A percentile compares a stretch with the other conserved stretches of the same genome.
These are phyloP conservation scores for Pleurotus tuoliensis DNA, from an alignment of 768 basidiomycete genomes.

Conservation along the genomic window DNA sequence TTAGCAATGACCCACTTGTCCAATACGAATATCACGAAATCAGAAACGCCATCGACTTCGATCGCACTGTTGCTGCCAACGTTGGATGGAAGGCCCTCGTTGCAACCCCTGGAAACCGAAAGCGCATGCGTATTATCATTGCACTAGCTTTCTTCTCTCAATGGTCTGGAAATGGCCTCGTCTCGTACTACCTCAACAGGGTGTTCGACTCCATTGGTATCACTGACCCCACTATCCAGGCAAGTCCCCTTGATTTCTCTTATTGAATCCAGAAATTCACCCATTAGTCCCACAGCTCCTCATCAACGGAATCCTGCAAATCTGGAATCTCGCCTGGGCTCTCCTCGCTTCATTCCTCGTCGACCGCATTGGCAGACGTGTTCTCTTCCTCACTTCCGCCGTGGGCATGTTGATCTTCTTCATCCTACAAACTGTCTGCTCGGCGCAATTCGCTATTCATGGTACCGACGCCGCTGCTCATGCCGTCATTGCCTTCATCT, in stretches of 20 bases:
- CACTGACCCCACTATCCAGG: conserved; percentile 13
- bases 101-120: conserved; percentile 47
- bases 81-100: conserved; percentile 43
- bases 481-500: conserved; percentile 58
- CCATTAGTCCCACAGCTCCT: conserved; percentile 36
- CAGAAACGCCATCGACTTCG: conserved; percentile 48
- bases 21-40: conserved; percentile 49
- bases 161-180: conserved; percentile 29
- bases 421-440: conserved; percentile 43
- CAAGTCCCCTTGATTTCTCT: conserved; percentile 16
- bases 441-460: conserved; percentile 21
- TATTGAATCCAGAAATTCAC: conserved; percentile 3
- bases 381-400: conserved; percentile 43
- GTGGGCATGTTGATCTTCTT: conserved; percentile 44
- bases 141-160: conserved; percentile 59
- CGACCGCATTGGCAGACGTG: conserved; percentile 46
- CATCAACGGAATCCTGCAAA: conserved; percentile 51
- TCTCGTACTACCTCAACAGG: conserved; percentile 58
- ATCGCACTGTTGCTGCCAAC: conserved; percentile 18
- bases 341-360: conserved; percentile 42
- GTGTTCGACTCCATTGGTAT: conserved; percentile 48
- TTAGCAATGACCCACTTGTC: conserved; percentile 50
- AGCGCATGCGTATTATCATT: conserved; percentile 51
- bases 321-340: conserved; percentile 52
- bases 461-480: conserved; percentile 32